phyloP scores from a whole-genome alignment of 192 early-diverging fungal genomes.

The Borealophlyctis nickersoniae region DNA sequence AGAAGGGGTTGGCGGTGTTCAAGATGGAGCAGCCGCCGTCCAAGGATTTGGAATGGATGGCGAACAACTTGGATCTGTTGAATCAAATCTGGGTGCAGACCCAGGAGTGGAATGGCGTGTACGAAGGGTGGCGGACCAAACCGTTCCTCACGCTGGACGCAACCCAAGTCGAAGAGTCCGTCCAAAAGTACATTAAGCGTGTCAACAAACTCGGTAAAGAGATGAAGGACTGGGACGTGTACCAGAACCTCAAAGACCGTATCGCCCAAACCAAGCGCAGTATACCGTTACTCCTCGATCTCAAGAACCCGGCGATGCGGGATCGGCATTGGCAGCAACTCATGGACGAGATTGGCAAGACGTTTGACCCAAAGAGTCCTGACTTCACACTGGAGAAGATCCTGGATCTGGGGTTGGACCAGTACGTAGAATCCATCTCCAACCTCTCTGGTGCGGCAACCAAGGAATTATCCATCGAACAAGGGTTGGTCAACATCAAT shows the following conservation, averaged over 20 bases:
- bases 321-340: conserved; percentile 58
- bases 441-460: conserved; percentile 48
- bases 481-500: conserved; percentile 46
- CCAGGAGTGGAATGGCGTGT: conserved; percentile 50
- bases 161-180: conserved; percentile 50
- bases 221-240: conserved; percentile 62
- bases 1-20: conserved; percentile 54
- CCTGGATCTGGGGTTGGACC: conserved; percentile 53
- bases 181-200: conserved; percentile 51
- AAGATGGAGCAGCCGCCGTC: conserved; percentile 54
- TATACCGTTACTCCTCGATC: conserved; percentile 51
- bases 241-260: conserved; percentile 43
- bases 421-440: conserved; percentile 50
- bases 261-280: conserved; percentile 50
- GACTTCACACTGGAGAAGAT: conserved; percentile 59
- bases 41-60: conserved; percentile 51
- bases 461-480: conserved; percentile 57
- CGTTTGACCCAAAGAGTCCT: conserved; percentile 39
- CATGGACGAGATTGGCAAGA: conserved; percentile 60
- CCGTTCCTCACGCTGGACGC: conserved; percentile 50
- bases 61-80: conserved; percentile 43
- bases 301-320: conserved; percentile 53
- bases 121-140: conserved; percentile 43
- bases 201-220: conserved; percentile 52
- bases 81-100: conserved; percentile 44